A percentile compares a stretch with the other conserved stretches of the same genome.
phyloP scores from a whole-genome alignment of 352 stramenopile genomes.

The Phytophthora tubulina region DNA sequence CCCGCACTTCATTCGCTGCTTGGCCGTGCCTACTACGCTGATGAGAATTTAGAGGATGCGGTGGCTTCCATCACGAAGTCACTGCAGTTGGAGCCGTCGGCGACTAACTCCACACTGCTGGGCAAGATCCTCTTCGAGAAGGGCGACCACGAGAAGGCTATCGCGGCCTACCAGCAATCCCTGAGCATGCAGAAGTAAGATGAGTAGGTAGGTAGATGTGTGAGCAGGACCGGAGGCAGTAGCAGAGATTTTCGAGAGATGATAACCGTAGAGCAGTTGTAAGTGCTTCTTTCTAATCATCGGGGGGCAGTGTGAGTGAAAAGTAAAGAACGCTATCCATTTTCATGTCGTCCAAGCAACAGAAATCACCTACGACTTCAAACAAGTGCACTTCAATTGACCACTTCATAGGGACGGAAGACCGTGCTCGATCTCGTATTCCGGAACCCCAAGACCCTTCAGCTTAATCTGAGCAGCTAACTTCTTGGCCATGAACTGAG shows the following conservation, averaged over 20 bases:
- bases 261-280: slow-evolving; percentile 27
- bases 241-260: slow-evolving; percentile 36
- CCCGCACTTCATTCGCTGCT: slow-evolving; percentile 82
- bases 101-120: slow-evolving; percentile 84
- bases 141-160: slow-evolving; percentile 87
- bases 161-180: slow-evolving; percentile 87
- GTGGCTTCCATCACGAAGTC: slow-evolving; percentile 71
- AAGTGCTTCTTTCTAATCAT: slow-evolving; percentile 19
- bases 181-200: slow-evolving; percentile 74
- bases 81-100: slow-evolving; percentile 78
- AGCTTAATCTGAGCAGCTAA: slow-evolving; percentile 11
- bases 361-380: no score
- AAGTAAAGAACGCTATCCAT: slow-evolving; percentile 16
- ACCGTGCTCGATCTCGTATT: slow-evolving; percentile 8
- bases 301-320: slow-evolving; percentile 1
- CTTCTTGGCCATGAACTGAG: slow-evolving; percentile 11
- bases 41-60: slow-evolving; percentile 85
- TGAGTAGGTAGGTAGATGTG: slow-evolving; percentile 43
- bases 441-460: slow-evolving; percentile 12
- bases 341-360: not conserved
- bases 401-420: no score
- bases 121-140: slow-evolving; percentile 92
- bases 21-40: slow-evolving; percentile 84
- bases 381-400: no score
- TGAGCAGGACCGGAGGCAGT: slow-evolving; percentile 6